phyloP scores from a whole-genome alignment of 352 stramenopile genomes.

The Phytophthora cryptogea region DNA sequence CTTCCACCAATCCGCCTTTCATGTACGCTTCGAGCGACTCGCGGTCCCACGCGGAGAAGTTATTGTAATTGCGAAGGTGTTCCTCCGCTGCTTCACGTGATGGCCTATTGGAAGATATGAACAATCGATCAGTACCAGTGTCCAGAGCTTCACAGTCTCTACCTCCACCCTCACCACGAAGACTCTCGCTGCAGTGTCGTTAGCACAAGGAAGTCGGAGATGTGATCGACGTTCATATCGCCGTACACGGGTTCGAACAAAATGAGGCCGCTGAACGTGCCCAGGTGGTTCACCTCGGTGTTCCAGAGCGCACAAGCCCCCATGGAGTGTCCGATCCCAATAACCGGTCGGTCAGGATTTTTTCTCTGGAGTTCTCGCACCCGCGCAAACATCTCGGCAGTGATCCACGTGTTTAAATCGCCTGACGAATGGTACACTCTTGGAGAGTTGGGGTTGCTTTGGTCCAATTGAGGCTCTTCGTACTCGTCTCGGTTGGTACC shows the following conservation, averaged over 20 bases:
- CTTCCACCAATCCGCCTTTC: slow-evolving; percentile 19
- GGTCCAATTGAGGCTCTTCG: slow-evolving; percentile 20
- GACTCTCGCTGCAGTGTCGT: slow-evolving; percentile 26
- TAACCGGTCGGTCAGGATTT: slow-evolving; percentile 24
- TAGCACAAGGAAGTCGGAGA: slow-evolving; percentile 31
- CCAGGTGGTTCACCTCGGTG: slow-evolving; percentile 28
- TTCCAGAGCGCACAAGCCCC: slow-evolving; percentile 38
- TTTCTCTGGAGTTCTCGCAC: slow-evolving; percentile 19
- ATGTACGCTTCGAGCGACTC: slow-evolving; percentile 33
- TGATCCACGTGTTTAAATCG: slow-evolving; percentile 26
- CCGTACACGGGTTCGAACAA: slow-evolving; percentile 43
- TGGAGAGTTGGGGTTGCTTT: slow-evolving; percentile 24
- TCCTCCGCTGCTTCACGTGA: slow-evolving; percentile 26
- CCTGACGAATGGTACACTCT: slow-evolving; percentile 32
- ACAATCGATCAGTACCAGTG: background rate
- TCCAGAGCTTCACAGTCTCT: background rate
- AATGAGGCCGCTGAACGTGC: slow-evolving; percentile 38
- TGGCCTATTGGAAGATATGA: slow-evolving; percentile 6
- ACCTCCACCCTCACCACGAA: slow-evolving; percentile 5
- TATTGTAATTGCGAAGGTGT: slow-evolving; percentile 29
- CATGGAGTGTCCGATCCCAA: slow-evolving; percentile 48
- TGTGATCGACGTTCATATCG: slow-evolving; percentile 13
- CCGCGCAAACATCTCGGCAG: slow-evolving; percentile 15
- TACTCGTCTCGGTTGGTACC: slow-evolving; percentile 36
- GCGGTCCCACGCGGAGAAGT: slow-evolving; percentile 33